These are phyloP conservation scores for Acacia melanoxylon DNA, from an alignment of 306 rosid genomes.

Conservation along the genomic window DNA sequence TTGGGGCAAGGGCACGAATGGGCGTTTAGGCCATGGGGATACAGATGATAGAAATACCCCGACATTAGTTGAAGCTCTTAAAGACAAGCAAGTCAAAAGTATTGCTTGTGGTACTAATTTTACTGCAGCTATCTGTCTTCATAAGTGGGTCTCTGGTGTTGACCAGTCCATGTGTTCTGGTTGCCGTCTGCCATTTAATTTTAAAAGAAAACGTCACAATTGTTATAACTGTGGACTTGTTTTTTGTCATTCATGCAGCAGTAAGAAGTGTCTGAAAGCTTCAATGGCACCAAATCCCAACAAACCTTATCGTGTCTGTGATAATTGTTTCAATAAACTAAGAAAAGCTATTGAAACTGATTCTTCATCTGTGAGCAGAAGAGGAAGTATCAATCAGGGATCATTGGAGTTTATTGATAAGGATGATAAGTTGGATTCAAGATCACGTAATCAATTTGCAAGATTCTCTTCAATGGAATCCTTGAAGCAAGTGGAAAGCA, in stretches of 20 bases:
- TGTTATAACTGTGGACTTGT: conserved; percentile 98
- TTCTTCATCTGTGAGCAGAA: conserved; percentile 77
- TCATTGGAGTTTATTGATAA: conserved; percentile 68
- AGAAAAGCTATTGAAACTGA: conserved; percentile 76
- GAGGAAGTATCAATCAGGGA: conserved; percentile 87
- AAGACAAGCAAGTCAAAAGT: conserved; percentile 94
- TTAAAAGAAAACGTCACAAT: conserved; percentile 96
- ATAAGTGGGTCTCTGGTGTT: conserved; percentile 98
- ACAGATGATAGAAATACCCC: conserved; percentile 82
- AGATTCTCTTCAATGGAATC: conserved; percentile 84
- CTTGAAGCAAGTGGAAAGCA: conserved; percentile 82
- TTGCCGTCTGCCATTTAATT: conserved; percentile 91
- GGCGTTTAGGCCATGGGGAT: conserved; percentile 97
- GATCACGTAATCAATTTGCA: conserved; percentile 73
- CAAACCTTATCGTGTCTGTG: conserved; percentile 98
- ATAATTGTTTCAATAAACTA: conserved; percentile 82
- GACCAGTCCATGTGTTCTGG: conserved; percentile 99
- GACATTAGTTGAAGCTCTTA: conserved; percentile 83
- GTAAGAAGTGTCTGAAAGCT: conserved; percentile 94
- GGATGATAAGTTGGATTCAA: conserved; percentile 79
- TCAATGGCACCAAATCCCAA: conserved; percentile 99
- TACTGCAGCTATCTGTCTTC: conserved; percentile 96
- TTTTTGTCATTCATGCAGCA: conserved; percentile 96
- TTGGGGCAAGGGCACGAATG: conserved; percentile 99
- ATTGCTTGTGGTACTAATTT: conserved; percentile 94